Conservation (phyloP, 345 rosid genomes). For the Reutealis trisperma region DNA sequence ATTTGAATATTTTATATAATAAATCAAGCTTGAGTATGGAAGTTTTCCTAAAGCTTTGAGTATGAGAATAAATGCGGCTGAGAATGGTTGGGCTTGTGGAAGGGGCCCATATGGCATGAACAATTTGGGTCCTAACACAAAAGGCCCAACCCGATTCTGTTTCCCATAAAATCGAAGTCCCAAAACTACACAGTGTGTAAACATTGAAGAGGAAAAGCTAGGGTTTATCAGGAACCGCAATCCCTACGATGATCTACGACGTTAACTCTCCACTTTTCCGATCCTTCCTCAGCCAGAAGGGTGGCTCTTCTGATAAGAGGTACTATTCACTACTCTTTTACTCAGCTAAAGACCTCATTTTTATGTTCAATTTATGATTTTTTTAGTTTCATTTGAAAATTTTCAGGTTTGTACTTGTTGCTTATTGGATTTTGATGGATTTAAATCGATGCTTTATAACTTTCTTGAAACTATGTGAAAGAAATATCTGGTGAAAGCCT, state of each 20-base stretch:
- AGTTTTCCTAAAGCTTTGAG: too few relatives aligned
- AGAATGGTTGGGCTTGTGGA: not conserved
- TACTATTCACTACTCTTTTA: conserved; percentile 9
- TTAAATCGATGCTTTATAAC: not conserved
- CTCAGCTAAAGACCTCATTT: not conserved
- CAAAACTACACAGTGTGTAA: too few relatives aligned
- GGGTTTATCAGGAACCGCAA: conserved; percentile 5
- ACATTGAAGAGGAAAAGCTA: not conserved
- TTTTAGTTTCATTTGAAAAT: too few relatives aligned
- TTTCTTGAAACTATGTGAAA: not conserved
- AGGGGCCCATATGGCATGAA: not conserved
- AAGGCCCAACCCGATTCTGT: too few relatives aligned
- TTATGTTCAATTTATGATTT: too few relatives aligned
- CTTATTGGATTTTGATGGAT: not conserved
- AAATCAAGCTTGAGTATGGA: too few relatives aligned
- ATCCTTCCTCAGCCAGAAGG: conserved; percentile 95
- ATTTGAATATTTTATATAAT: too few relatives aligned
- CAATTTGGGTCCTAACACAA: too few relatives aligned
- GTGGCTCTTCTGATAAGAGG: conserved; percentile 92
- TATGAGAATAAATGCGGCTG: too few relatives aligned
- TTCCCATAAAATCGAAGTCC: too few relatives aligned
- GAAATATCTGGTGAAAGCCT: not conserved
- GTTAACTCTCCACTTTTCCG: conserved; percentile 88
- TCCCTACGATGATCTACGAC: conserved; percentile 80
- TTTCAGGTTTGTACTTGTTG: too few relatives aligned